Evolutionary conservation across 352 stramenopile species (phyloP).

Genomic region (Phytophthora megakarya): DNA sequence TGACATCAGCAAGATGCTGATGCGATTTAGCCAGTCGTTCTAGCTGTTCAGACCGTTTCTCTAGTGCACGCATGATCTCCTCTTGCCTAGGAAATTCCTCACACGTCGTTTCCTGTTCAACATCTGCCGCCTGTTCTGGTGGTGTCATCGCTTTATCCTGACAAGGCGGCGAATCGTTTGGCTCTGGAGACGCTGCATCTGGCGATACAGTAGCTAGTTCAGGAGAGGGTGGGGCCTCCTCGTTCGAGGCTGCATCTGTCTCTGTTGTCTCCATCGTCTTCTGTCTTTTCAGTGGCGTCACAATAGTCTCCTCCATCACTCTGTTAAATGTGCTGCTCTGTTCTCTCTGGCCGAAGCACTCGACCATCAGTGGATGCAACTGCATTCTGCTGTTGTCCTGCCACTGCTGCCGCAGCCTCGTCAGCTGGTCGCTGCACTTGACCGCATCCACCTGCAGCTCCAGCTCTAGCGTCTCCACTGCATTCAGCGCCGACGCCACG

Average conservation of each 20-base stretch:
- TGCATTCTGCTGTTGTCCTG: constrained; percentile 22
- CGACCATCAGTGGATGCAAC: constrained; percentile 32
- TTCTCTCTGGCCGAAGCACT: constrained; percentile 26
- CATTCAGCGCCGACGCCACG: constrained; percentile 15
- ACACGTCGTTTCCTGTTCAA: constrained; percentile 5
- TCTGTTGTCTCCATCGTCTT: constrained; percentile 10
- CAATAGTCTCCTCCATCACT: constrained; percentile 13
- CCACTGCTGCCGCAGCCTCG: constrained; percentile 30
- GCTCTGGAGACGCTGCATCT: not conserved
- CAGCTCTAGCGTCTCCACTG: not conserved
- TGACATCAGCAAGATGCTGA: constrained; percentile 28
- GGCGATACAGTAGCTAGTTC: not conserved
- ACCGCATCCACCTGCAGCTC: constrained; percentile 17
- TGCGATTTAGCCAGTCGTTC: constrained; percentile 29
- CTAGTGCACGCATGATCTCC: constrained; percentile 34
- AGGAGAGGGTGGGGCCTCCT: not conserved
- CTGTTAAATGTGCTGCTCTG: constrained; percentile 10
- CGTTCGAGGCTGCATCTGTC: not conserved
- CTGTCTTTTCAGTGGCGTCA: constrained; percentile 3
- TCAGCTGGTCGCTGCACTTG: constrained; percentile 32
- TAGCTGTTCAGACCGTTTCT: constrained; percentile 32
- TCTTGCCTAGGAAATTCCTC: constrained; percentile 22
- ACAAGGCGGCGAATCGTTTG: not conserved
- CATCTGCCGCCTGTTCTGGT: not conserved
- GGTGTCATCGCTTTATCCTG: not conserved